Evolutionary conservation across 2,329 filamentous ascomycete genomes (phyloP).

Genomic region (Cordyceps cateniannulata): DNA sequence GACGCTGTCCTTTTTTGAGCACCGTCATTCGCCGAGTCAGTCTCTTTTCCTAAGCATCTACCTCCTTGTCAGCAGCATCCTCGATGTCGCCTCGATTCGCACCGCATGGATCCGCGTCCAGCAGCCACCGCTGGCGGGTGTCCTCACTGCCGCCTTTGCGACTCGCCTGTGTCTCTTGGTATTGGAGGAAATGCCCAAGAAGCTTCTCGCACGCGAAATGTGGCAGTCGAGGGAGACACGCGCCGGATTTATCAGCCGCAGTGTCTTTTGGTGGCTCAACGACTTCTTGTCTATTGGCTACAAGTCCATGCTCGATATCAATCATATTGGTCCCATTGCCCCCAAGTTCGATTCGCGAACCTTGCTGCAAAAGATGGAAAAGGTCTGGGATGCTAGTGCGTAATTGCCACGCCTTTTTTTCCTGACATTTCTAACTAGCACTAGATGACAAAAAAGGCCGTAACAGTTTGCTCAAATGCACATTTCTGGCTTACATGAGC

Average conservation of each 20-base stretch:
- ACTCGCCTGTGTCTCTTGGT: constrained; percentile 24
- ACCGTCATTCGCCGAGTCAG: constrained; percentile 24
- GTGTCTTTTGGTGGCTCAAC: constrained; percentile 32
- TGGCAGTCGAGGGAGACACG: constrained; percentile 25
- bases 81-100: constrained; percentile 26
- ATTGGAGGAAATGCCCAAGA: constrained; percentile 27
- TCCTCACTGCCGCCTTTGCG: constrained; percentile 22
- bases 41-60: constrained; percentile 27
- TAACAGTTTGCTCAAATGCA: constrained; percentile 21
- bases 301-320: constrained; percentile 18
- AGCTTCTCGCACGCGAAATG: constrained; percentile 14
- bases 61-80: constrained; percentile 25
- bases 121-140: constrained; percentile 18
- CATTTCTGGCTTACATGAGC: constrained; percentile 23
- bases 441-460: constrained; percentile 17
- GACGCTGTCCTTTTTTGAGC: constrained; percentile 27
- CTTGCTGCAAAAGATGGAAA: constrained; percentile 18
- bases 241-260: constrained; percentile 27
- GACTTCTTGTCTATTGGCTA: constrained; percentile 23
- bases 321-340: constrained; percentile 23
- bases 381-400: constrained; percentile 20
- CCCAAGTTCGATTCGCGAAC: constrained; percentile 21
- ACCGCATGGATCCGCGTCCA: constrained; percentile 27
- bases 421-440: neutral
- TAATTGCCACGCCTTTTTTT: neutral